Evolutionary conservation across 2,329 filamentous ascomycete genomes (phyloP).

Genomic region (Drechslerella stenobrocha): DNA sequence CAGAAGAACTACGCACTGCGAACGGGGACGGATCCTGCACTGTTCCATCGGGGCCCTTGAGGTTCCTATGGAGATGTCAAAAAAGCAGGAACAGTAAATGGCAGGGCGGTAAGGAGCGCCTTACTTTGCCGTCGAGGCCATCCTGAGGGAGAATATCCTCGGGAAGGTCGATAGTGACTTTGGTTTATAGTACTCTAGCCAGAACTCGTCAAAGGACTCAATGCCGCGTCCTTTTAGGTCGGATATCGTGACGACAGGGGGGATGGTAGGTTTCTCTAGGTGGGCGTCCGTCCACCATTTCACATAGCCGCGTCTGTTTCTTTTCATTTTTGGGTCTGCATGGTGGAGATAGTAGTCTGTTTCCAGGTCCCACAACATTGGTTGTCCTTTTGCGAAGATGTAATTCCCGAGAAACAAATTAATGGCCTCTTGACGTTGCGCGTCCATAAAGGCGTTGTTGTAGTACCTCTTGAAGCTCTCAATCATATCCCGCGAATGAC

Average conservation of each 20-base stretch:
- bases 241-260: slow-evolving; percentile 56
- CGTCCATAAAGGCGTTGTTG: slow-evolving; percentile 96
- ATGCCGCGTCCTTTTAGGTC: slow-evolving; percentile 49
- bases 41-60: slow-evolving; percentile 75
- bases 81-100: not conserved
- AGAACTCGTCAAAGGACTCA: slow-evolving; percentile 63
- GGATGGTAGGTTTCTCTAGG: slow-evolving; percentile 64
- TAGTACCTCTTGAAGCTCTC: slow-evolving; percentile 99
- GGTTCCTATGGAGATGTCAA: slow-evolving; percentile 58
- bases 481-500: slow-evolving; percentile 96
- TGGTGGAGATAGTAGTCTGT: slow-evolving; percentile 98
- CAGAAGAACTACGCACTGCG: slow-evolving; percentile 57
- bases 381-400: slow-evolving; percentile 80
- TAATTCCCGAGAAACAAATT: slow-evolving; percentile 98
- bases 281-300: slow-evolving; percentile 80
- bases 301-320: slow-evolving; percentile 71
- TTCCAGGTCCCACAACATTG: slow-evolving; percentile 93
- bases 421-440: slow-evolving; percentile 96
- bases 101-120: slow-evolving; percentile 69
- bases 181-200: slow-evolving; percentile 94
- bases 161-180: slow-evolving; percentile 82
- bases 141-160: slow-evolving; percentile 89
- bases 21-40: slow-evolving; percentile 83
- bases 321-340: slow-evolving; percentile 69
- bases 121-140: slow-evolving; percentile 85